Base-by-base conservation (phyloP, 352 stramenopile genomes). In the Globisporangium okanoganense region DNA sequence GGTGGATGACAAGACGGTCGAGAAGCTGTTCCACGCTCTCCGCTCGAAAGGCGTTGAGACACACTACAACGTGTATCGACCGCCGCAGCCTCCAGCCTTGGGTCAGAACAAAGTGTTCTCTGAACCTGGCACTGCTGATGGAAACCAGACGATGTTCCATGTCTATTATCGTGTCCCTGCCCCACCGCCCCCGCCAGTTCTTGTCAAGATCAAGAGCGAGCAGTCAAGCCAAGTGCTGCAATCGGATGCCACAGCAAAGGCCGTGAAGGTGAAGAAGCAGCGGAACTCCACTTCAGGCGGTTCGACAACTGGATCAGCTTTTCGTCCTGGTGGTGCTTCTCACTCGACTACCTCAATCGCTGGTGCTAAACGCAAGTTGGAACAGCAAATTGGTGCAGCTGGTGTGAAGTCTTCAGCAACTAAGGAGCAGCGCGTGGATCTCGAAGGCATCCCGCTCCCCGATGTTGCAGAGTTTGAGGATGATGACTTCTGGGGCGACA, bases 401-500 rank as follows among this genome's bases (percentile, higher is more conserved):
- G 40, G 35, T 2, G 27, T 59, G 24, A 53, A 45, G 16, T 33
- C 18, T 54, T 52, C 29, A 56, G 70, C 25, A 70, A 86, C 41
- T n/a, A 90, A 94, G 54, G 80, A 91, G 51, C 81, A 88, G 43
- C 79, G 82, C 24, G 71, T 92, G 8, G 82, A 94, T 64, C 72
- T 92, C 14, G 83, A 92, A 51, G 85, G 82, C 2, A 90, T 92
- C 44, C 85, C 85, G 7, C 61, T 94, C 1, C 76, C 80, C 0
- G 82, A 92, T 27, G 70, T 81, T 38, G 80, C 78, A 0, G 84
- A 89, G 48, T 91, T 94, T 58, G 82, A 82, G 44, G 86, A 95
- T 52, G 84, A 94, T 57, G 77, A 79, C 27, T 95, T 95, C 49
- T 95, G 86, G 86, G 86, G 86, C 13, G 82, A 94, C 47, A 94